Evolutionary conservation across 1,284 basidiomycete genomes (phyloP), one percentile per base, ranked within the genome.

Genomic region (Leccinum subrobustum): DNA sequence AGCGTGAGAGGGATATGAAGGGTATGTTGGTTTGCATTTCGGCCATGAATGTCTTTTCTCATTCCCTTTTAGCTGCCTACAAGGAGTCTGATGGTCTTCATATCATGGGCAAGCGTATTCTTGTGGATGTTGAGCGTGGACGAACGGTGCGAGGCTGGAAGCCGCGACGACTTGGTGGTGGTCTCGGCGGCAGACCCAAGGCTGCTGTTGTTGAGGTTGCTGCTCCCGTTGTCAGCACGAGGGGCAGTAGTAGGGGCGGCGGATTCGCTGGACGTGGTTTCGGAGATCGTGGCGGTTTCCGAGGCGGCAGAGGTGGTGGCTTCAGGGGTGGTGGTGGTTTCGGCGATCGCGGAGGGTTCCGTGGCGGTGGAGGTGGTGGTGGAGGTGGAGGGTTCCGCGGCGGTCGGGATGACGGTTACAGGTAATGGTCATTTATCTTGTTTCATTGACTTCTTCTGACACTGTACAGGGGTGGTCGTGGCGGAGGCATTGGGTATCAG

Each of bases 1-100:
- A 99, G 75, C 86, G 96, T 27, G 97, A 99, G 78, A 87, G 95
- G 63, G 97, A 99, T 75, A 99, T 99, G 97, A 98, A 98, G 86
- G 93, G 95, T 95, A 59, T 9, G 69, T 71, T 63, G 59, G 66
- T 68, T 64, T 52, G 54, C 60, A 44, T 55, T 57, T 57, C 63
- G 9, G 52, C 65, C 62, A 54, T 51, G 58, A 58, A 39, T 57
- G 39, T 53, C 47, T 64, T 55, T 59, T 52, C 67, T 65, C 60
- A 64, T 59, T 50, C 62, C 37, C 48, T 58, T 58, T 50, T 64
- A 96, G 96, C 95, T 63, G 97, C 96, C 9, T 99, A 98, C 83
- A 99, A 98, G 79, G 96, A 99, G 73, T 97, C 96, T n/a, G 96
- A 99, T 70, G 94, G 96, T 14, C 84, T 99, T 53, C 92, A 94